phyloP scores from a whole-genome alignment of 2,329 filamentous ascomycete species.

The Sporothrix sp. region DNA sequence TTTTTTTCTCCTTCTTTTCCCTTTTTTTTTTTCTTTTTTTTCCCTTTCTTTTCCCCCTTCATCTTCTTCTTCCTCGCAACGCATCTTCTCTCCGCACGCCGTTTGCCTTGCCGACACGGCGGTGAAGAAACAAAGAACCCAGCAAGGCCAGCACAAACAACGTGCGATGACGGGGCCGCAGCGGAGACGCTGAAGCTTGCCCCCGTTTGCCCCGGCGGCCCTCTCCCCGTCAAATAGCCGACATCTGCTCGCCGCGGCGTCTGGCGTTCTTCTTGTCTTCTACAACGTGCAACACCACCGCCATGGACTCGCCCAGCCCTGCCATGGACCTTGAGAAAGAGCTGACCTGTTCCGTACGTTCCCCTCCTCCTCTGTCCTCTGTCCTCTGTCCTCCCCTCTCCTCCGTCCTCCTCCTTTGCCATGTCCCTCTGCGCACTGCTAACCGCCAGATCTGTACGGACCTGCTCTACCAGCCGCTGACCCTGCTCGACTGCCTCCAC shows the following conservation, averaged over 20 bases:
- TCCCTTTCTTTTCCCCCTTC: not conserved
- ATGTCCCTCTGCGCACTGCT: too few species aligned
- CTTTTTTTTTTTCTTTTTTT: not conserved
- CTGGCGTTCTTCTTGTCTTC: too few species aligned
- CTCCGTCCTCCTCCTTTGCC: not conserved
- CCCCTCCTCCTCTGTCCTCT: conserved; percentile 7
- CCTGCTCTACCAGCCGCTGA: conserved; percentile 81
- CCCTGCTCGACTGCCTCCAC: conserved; percentile 85
- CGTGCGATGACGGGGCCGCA: conserved; percentile 2
- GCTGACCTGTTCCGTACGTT: conserved; percentile 82
- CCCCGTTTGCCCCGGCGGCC: conserved; percentile 7
- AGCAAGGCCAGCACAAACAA: not conserved
- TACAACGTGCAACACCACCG: not conserved
- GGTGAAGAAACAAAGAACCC: not conserved
- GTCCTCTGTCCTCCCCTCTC: not conserved
- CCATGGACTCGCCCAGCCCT: conserved; percentile 42
- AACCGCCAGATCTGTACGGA: conserved; percentile 81
- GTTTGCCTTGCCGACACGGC: too few species aligned
- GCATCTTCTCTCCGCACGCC: not conserved
- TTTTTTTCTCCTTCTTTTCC: not conserved
- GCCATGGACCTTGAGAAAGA: conserved; percentile 78
- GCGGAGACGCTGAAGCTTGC: conserved; percentile 3
- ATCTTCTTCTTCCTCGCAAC: too few species aligned
- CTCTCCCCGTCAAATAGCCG: not conserved
- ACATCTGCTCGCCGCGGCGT: not conserved